A percentile compares a stretch with the other conserved stretches of the same genome.
phyloP scores from a whole-genome alignment of 2,329 filamentous ascomycete genomes.

The Endothia cerciana region DNA sequence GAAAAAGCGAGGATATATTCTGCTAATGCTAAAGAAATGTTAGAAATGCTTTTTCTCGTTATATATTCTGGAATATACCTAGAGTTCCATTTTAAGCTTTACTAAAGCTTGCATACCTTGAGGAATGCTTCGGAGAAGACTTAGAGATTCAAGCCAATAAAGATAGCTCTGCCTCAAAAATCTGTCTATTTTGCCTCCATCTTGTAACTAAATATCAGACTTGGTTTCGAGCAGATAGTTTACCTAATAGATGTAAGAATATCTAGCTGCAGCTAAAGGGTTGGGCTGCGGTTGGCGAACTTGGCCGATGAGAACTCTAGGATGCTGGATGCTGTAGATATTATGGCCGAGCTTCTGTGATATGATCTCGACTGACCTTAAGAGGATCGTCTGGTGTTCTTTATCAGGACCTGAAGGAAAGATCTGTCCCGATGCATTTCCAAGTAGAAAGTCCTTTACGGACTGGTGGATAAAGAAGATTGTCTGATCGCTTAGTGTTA shows the following conservation, averaged over 20 bases:
- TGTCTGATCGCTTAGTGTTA: constrained; percentile 38
- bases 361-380: constrained; percentile 40
- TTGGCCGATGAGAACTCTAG: constrained; percentile 33
- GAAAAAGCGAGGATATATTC: constrained; percentile 17
- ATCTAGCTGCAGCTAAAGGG: constrained; percentile 35
- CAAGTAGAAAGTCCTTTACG: constrained; percentile 16
- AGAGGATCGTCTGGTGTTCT: constrained; percentile 40
- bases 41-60: neutral
- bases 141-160: constrained; percentile 49
- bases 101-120: constrained; percentile 33
- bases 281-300: constrained; percentile 33
- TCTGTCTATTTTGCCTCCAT: constrained; percentile 34
- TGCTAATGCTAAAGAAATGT: neutral
- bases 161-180: constrained; percentile 45
- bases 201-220: constrained; percentile 28
- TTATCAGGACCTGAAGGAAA: constrained; percentile 35
- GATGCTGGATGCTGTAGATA: constrained; percentile 39
- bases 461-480: constrained; percentile 15
- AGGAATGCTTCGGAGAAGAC: constrained; percentile 37
- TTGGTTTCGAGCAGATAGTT: constrained; percentile 36
- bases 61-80: constrained; percentile 25
- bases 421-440: constrained; percentile 31
- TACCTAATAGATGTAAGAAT: constrained; percentile 42
- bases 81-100: constrained; percentile 29
- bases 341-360: constrained; percentile 38